Base-by-base conservation (phyloP, 306 rosid species). In the Castanea crenata region DNA sequence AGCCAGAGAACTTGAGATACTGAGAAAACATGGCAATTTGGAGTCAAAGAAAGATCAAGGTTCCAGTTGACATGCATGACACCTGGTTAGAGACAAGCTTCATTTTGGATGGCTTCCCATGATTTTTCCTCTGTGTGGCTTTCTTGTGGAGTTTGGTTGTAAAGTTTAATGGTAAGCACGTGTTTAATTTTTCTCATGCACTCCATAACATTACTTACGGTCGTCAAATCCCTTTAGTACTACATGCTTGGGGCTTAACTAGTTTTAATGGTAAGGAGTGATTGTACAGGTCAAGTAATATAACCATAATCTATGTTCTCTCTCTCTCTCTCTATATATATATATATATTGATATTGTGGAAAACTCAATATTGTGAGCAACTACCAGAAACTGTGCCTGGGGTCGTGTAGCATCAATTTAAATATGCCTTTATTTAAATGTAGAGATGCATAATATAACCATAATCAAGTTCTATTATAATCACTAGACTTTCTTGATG, bases 1-100 rank as follows among this genome's bases (percentile, higher is more conserved):
- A 87, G 97, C 96, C 52, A 90, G 92, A 82, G 98, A 93, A 84
- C 84, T 81, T 19, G 96, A 92, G 83, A 79, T 88, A 76, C 55
- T 90, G 67, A 81, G 82, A 59, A 87, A 51, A 56, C 83, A 41
- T 18, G 64, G 81, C 71, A 77, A 74, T 34, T 57, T 65, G 82
- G 73, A 68, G 76, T 80, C 91, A 46, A 88, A 88, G 84, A 87
- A 34, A 83, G 82, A 83, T 68, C 88, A 83, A 74, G 87, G 64
- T 87, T 82, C 97, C 81, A 72, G 88, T 81, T 90, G 82, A 87
- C 77, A 63, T 32, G 77, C 73, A 82, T 74, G 76, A 4, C 32
- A 77, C 80, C 80, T 55, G 69, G 68, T 74, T 75, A 55, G 57
- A 76, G 81, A 74, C 86, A 67, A 67, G 80, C 74, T 80, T 83